Evolutionary conservation across 2,329 filamentous ascomycete species (phyloP), one percentile per base, ranked within the genome.

Genomic region (Hymenoscyphus linearis): DNA sequence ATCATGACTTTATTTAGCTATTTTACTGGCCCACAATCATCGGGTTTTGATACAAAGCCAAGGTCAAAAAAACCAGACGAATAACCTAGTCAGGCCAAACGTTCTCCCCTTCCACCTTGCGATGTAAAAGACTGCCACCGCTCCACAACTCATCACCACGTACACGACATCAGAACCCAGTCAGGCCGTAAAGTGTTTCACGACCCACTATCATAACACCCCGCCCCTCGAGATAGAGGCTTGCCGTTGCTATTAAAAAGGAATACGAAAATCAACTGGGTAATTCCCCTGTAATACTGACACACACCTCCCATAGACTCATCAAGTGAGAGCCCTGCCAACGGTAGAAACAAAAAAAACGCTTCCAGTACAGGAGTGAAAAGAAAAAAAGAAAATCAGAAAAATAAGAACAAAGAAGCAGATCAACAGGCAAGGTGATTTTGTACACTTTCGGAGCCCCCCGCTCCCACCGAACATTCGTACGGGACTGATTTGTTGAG

Each of bases 331-430:
- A 62, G 55, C 22, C 31, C 26, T 52, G 40, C n/a, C 26, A 37
- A 13, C 40, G 31, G 4, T 34, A 40, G 35, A 44, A 57, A 52
- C 16, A 31, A n/a, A 31, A 18, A 26, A 31, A 18, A 26, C 57
- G 52, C 52, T 55, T 36, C 27, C 16, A 57, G 16, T 31, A 61
- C 54, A 60, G 47, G 36, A 56, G 59, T 58, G 57, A 61, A 36
- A 35, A 47, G 58, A 59, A 60, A 58, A 52, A 35, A 52, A 58
- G 62, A 55, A 55, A 65, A 61, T 67, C n/a, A 12, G 54, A 27
- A 58, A 35, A 66, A 64, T 69, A 68, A 58, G 58, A 63, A 70
- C 65, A 71, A 60, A 31, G 68, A 70, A 70, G 63, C 61, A 64
- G 61, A 65, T 34, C 47, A 63, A 65, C 64, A 63, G 57, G 60